phyloP scores from a whole-genome alignment of 2,329 filamentous ascomycete species.

The Clonostachys solani region DNA sequence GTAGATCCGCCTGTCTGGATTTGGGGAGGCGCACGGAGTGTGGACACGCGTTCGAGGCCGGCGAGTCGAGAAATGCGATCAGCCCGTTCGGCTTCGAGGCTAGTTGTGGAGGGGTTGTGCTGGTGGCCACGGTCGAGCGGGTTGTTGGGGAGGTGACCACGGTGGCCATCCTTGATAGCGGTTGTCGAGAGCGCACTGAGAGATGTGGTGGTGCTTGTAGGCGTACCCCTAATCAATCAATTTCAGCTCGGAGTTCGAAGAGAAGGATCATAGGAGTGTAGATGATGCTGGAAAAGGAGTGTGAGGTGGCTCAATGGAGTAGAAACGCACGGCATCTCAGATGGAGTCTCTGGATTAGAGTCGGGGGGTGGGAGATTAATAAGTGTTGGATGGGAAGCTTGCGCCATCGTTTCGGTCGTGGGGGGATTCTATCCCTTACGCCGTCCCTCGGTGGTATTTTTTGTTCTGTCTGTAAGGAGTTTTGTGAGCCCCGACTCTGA shows the following conservation, averaged over 20 bases:
- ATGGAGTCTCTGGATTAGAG: constrained; percentile 80
- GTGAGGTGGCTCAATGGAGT: background rate
- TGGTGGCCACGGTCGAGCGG: constrained; percentile 46
- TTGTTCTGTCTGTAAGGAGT: too few species aligned
- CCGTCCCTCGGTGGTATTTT: too few species aligned
- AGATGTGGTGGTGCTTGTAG: constrained; percentile 87
- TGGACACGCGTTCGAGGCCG: constrained; percentile 82
- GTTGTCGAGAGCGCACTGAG: constrained; percentile 89
- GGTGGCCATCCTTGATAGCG: constrained; percentile 94
- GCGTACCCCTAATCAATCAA: constrained; percentile 65
- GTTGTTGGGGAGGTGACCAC: constrained; percentile 67
- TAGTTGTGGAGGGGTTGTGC: constrained; percentile 59
- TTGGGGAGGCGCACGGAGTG: constrained; percentile 54
- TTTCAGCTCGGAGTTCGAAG: constrained; percentile 1
- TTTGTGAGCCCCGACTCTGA: too few species aligned
- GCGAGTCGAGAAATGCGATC: constrained; percentile 93
- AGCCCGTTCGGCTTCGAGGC: constrained; percentile 85
- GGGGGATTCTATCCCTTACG: too few species aligned
- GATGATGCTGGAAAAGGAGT: background rate
- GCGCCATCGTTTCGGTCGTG: constrained; percentile 25
- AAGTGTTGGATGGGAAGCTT: constrained; percentile 55
- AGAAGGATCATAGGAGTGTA: background rate
- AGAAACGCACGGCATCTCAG: constrained; percentile 76
- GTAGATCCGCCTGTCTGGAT: constrained; percentile 15
- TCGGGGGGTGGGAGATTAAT: constrained; percentile 82